A percentile compares a stretch with the other conserved stretches of the same genome.
Conservation (phyloP, 225 moss, liverwort and hornwort genomes). For the Physcomitrellopsis africana region DNA sequence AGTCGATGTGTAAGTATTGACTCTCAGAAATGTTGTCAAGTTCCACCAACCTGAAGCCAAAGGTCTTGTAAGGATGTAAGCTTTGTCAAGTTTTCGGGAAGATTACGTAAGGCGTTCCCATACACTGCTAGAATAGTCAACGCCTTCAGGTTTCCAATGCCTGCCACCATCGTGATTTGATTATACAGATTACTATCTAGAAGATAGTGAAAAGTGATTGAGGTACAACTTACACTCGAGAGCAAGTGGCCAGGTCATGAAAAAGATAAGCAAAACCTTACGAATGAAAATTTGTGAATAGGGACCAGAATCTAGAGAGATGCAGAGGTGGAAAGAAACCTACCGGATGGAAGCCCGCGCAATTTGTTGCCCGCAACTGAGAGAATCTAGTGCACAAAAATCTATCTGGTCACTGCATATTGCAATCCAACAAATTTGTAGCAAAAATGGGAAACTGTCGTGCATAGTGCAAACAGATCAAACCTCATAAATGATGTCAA, state of each 20-base stretch:
- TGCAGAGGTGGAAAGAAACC: constrained; percentile 24
- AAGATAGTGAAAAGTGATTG: neutral
- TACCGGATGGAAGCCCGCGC: constrained; percentile 67
- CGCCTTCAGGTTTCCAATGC: constrained; percentile 69
- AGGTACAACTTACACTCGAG: constrained; percentile 16
- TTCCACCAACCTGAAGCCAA: constrained; percentile 77
- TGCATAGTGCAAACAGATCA: constrained; percentile 12
- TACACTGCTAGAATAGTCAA: constrained; percentile 69
- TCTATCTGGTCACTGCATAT: constrained; percentile 19
- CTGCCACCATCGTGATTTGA: constrained; percentile 38
- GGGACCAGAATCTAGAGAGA: constrained; percentile 7
- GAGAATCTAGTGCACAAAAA: constrained; percentile 61
- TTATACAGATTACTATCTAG: constrained; percentile 13
- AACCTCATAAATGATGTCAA: neutral
- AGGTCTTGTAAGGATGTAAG: constrained; percentile 80
- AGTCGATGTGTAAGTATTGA: neutral
- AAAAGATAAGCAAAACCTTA: neutral
- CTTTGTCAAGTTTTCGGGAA: constrained; percentile 70
- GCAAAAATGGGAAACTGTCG: constrained; percentile 1
- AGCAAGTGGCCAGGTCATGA: constrained; percentile 10
- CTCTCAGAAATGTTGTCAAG: constrained; percentile 9
- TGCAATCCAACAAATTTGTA: constrained; percentile 12
- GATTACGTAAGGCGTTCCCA: constrained; percentile 60
- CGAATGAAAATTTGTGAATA: neutral
- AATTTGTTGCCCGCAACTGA: constrained; percentile 85